These are phyloP conservation scores for Scheffersomyces quercinus DNA, from an alignment of 1,139 yeast species.

Conservation along the genomic window DNA sequence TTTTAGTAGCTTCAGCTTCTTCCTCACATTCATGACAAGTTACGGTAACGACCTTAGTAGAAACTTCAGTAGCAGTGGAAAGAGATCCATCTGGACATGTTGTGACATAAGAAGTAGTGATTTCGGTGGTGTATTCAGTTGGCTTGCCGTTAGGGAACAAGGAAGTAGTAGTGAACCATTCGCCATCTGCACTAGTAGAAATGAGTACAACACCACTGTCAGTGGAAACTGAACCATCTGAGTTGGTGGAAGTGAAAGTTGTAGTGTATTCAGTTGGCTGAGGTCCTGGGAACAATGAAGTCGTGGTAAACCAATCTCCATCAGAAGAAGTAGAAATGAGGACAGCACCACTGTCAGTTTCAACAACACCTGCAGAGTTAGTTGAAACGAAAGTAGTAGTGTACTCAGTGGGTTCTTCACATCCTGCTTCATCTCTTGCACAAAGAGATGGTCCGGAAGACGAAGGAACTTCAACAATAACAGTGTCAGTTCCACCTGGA, in stretches of 20 bases:
- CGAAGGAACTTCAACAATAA: conserved; percentile 5
- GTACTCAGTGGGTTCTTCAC: conserved; percentile 11
- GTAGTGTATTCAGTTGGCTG: conserved; percentile 5
- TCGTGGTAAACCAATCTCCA: conserved; percentile 11
- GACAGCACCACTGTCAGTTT: conserved; percentile 15
- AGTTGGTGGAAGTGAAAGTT: conserved; percentile 6
- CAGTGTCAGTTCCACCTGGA: conserved; percentile 9
- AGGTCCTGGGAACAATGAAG: conserved; percentile 4
- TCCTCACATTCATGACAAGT: background rate
- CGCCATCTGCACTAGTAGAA: conserved; percentile 8
- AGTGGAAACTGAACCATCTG: conserved; percentile 5
- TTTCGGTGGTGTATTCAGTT: conserved; percentile 19
- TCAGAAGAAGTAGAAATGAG: conserved; percentile 11
- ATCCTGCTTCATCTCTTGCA: background rate
- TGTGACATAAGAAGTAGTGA: conserved; percentile 11
- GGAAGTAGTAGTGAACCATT: conserved; percentile 11
- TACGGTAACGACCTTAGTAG: conserved; percentile 4
- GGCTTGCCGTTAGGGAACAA: conserved; percentile 5
- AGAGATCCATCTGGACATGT: conserved; percentile 14
- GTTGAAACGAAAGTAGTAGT: conserved; percentile 18
- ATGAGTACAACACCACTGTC: conserved; percentile 7
- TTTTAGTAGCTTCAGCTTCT: no score
- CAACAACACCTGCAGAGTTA: conserved; percentile 13
- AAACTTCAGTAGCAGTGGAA: conserved; percentile 14
- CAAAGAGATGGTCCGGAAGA: conserved; percentile 10